A percentile compares a stretch with the other conserved stretches of the same genome.
Conservation (phyloP, 345 rosid genomes). For the Eucalyptus pauciflora region DNA sequence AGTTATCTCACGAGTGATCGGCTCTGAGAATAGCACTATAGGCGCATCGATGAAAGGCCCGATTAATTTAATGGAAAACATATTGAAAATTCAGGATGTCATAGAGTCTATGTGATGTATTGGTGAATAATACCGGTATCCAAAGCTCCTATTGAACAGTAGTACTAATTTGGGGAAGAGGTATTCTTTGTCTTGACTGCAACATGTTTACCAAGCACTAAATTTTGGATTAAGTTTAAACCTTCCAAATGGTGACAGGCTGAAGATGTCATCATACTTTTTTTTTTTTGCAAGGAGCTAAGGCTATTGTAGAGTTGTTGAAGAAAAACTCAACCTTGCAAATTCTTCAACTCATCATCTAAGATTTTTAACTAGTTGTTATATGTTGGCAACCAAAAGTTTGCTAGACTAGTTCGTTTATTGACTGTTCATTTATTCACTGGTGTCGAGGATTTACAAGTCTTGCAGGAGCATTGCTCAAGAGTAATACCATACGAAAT, state of each 20-base stretch:
- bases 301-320: slow-evolving; percentile 73
- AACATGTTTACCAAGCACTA: background rate
- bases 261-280: background rate
- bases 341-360: slow-evolving; percentile 44
- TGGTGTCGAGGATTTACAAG: slow-evolving; percentile 90
- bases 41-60: too few species aligned
- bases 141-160: slow-evolving; percentile 85
- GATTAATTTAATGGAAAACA: too few species aligned
- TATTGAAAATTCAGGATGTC: too few species aligned
- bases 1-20: too few species aligned
- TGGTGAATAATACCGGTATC: slow-evolving; percentile 54
- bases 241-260: background rate
- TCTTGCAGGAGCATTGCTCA: slow-evolving; percentile 76
- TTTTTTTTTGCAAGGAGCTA: slow-evolving; percentile 65
- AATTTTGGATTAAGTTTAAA: background rate
- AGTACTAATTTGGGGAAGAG: slow-evolving; percentile 82
- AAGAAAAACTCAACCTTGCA: slow-evolving; percentile 72
- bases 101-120: slow-evolving; percentile 9
- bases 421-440: slow-evolving; percentile 8
- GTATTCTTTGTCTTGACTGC: slow-evolving; percentile 20
- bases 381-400: background rate
- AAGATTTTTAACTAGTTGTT: background rate
- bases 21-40: too few species aligned
- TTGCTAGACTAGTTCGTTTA: background rate
- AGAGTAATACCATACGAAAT: slow-evolving; percentile 54